Percentiles rank a stretch among this genome's conserved stretches.
phyloP scores from a whole-genome alignment of 495 filamentous ascomycete genomes.

The Penicillium herquei region DNA sequence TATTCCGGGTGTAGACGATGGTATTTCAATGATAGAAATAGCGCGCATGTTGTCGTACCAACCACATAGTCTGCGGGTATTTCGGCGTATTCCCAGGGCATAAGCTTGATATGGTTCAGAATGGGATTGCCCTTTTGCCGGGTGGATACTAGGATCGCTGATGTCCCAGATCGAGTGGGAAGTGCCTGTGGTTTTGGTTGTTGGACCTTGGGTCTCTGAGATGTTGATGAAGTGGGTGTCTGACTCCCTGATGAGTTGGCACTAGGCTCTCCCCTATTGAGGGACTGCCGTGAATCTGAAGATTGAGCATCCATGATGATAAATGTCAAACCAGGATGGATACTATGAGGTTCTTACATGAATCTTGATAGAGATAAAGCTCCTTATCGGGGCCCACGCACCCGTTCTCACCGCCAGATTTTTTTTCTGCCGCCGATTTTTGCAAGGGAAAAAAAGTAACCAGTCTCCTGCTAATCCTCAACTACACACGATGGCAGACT shows the following conservation, averaged over 20 bases:
- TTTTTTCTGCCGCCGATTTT: slow-evolving; percentile 51
- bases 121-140: slow-evolving; percentile 96
- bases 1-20: slow-evolving; percentile 97
- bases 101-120: slow-evolving; percentile 70
- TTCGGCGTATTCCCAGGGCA: slow-evolving; percentile 97
- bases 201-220: slow-evolving; percentile 57
- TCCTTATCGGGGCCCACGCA: slow-evolving; percentile 20
- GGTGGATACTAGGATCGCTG: slow-evolving; percentile 78
- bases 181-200: slow-evolving; percentile 88
- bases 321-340: slow-evolving; percentile 1
- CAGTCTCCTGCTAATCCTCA: slow-evolving; percentile 7
- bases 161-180: slow-evolving; percentile 63
- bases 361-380: slow-evolving; percentile 19
- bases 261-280: slow-evolving; percentile 21
- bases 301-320: slow-evolving; percentile 58
- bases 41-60: slow-evolving; percentile 80
- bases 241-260: slow-evolving; percentile 20
- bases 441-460: slow-evolving; percentile 24
- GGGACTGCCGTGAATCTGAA: slow-evolving; percentile 23
- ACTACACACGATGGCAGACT: slow-evolving; percentile 32
- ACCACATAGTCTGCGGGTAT: slow-evolving; percentile 92
- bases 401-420: slow-evolving; percentile 23
- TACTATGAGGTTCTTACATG: too few species aligned
- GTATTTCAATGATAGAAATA: slow-evolving; percentile 96
- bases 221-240: slow-evolving; percentile 24